Evolutionary conservation across 1,284 basidiomycete species (phyloP), one percentile per base, ranked within the genome.

Genomic region (Heterobasidion parviporum): DNA sequence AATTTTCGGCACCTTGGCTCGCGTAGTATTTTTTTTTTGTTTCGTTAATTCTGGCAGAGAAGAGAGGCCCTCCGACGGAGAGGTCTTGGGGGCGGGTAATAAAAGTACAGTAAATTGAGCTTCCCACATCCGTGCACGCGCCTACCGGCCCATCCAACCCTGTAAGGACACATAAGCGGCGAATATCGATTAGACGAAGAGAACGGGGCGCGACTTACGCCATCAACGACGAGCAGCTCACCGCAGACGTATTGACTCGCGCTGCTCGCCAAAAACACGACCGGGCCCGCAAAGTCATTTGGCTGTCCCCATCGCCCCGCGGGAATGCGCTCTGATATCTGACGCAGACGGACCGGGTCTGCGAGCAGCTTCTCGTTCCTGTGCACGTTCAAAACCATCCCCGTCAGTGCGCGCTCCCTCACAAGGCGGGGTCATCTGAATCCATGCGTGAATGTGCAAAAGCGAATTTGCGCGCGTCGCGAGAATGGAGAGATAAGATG

Each of bases 311-410:
- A 98, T 58, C 94, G 77, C 16, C 85, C 88, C 7, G 90, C 88
- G n/a, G 93, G 93, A 62, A 95, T 96, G 56, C 94, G 83, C 67
- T 96, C 94, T 56, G 90, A 85, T 66, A 98, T 96, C 72, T 98
- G 94, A 54, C 85, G 83, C 57, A 87, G 77, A 53, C 92, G 83
- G 46, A 75, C 77, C 43, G 87, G 83, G 70, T 94, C 87, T 52
- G 78, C 75, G 48, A 94, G 77, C 48, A 94, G 76, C 62, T 80
- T 82, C 65, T 88, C 85, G 70, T 93, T 94, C 89, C 85, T 88
- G 64, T 45, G 32, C 18, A 18, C 6, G 26, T 26, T 26, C 26
- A 26, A 54, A 52, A 43, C 47, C 38, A 53, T 10, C 44, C 44
- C 33, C 43, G 54, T 60, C 51, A 60, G 53, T 49, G 38, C 15